Percentiles rank a stretch among this genome's conserved stretches.
Evolutionary conservation across 2,329 filamentous ascomycete genomes (phyloP).

Genomic region (Didymella arachidicola): DNA sequence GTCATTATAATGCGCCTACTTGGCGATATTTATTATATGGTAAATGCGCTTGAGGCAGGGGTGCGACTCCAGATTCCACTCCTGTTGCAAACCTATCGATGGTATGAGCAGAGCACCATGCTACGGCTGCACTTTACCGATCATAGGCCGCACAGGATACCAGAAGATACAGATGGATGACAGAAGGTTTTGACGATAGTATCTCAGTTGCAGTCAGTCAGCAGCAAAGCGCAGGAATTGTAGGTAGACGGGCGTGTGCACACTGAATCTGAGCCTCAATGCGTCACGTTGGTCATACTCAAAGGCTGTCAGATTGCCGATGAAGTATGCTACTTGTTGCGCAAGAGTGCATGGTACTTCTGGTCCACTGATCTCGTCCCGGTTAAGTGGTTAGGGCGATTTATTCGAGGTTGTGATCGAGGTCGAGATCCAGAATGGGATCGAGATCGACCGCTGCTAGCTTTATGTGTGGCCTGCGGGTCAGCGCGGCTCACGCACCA

Average conservation of each 20-base stretch:
- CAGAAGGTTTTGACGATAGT: too few relatives aligned
- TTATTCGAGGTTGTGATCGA: not conserved
- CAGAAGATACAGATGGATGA: not conserved
- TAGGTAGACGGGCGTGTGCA: not conserved
- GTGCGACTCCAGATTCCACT: not conserved
- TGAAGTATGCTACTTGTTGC: not conserved
- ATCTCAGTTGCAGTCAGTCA: not conserved
- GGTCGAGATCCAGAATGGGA: not conserved
- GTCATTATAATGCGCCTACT: not conserved
- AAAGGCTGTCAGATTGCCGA: not conserved
- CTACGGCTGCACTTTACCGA: not conserved
- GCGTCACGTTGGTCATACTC: not conserved
- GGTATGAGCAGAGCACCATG: not conserved
- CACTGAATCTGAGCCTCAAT: not conserved
- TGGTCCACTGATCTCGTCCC: not conserved
- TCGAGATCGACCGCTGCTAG: not conserved
- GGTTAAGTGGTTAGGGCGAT: not conserved
- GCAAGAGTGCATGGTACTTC: not conserved
- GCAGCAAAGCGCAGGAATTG: not conserved
- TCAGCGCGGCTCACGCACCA: not conserved
- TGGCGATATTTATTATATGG: not conserved
- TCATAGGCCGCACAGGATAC: not conserved
- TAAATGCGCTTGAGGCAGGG: not conserved
- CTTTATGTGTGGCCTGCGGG: not conserved
- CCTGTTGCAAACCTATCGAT: not conserved